These are phyloP conservation scores for Suhomyces canberraensis DNA, from an alignment of 805 yeast species.

Conservation along the genomic window DNA sequence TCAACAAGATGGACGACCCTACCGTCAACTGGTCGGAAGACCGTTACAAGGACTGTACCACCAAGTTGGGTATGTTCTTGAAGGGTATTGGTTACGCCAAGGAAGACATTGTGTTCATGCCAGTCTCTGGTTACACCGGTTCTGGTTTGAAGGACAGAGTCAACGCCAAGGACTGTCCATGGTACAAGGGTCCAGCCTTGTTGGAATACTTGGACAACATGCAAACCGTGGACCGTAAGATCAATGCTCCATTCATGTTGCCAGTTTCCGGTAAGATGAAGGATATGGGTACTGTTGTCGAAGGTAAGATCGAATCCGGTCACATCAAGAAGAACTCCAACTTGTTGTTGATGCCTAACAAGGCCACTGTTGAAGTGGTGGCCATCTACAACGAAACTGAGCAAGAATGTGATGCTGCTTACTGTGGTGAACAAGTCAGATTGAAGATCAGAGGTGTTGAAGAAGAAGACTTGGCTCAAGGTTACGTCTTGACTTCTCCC, in stretches of 20 bases:
- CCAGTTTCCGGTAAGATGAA: conserved; percentile 94
- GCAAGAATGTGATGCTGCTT: conserved; percentile 84
- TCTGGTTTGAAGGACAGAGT: conserved; percentile 92
- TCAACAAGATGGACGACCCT: conserved; percentile 98
- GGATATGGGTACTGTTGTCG: conserved; percentile 95
- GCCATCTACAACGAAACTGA: conserved; percentile 94
- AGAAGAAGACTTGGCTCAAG: conserved; percentile 91
- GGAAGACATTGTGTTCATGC: conserved; percentile 88
- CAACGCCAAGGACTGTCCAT: conserved; percentile 67
- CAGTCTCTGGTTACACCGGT: conserved; percentile 97
- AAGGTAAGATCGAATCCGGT: conserved; percentile 98
- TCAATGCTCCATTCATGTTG: conserved; percentile 95
- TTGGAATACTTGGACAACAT: conserved; percentile 84
- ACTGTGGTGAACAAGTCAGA: conserved; percentile 96
- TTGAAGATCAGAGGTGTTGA: conserved; percentile 91
- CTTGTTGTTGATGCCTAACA: conserved; percentile 91
- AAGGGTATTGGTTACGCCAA: conserved; percentile 87
- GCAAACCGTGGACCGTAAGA: conserved; percentile 77
- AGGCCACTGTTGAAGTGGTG: conserved; percentile 74
- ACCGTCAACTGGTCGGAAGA: conserved; percentile 95
- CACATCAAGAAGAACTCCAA: conserved; percentile 75
- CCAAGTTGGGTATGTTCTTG: conserved; percentile 72
- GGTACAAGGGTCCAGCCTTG: conserved; percentile 93
- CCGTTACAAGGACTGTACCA: conserved; percentile 92
- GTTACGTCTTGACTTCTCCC: conserved; percentile 86